These are phyloP conservation scores for Aspergillus sp. DNA, from an alignment of 2,329 filamentous ascomycete genomes.

Conservation along the genomic window DNA sequence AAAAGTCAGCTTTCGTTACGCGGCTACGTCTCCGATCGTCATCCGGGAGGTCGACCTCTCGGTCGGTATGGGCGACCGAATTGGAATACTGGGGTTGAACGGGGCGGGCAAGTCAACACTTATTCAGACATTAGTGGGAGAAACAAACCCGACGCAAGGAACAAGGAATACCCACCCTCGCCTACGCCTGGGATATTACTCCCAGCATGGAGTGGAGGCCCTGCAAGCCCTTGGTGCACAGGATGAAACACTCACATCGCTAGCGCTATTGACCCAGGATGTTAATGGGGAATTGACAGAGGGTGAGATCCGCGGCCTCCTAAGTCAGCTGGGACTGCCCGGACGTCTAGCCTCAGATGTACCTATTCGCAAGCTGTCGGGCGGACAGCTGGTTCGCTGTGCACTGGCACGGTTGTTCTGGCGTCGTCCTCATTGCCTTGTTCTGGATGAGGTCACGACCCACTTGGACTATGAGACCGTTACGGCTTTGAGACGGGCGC, in stretches of 20 bases:
- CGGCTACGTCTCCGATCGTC: slow-evolving; percentile 46
- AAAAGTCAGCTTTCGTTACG: slow-evolving; percentile 67
- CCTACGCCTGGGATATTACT: slow-evolving; percentile 73
- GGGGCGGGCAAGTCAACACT: slow-evolving; percentile 81
- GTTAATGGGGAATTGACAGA: slow-evolving; percentile 60
- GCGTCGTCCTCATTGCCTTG: slow-evolving; percentile 68
- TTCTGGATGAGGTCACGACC: slow-evolving; percentile 81
- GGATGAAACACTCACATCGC: slow-evolving; percentile 61
- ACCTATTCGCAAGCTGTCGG: slow-evolving; percentile 71
- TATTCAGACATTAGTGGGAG: slow-evolving; percentile 68
- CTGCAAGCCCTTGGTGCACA: slow-evolving; percentile 60
- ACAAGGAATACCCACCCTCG: slow-evolving; percentile 67
- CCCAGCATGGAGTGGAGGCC: slow-evolving; percentile 74
- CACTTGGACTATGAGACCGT: slow-evolving; percentile 85
- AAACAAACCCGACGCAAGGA: slow-evolving; percentile 61
- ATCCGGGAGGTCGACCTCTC: slow-evolving; percentile 68
- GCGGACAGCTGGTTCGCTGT: slow-evolving; percentile 72
- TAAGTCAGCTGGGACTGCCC: slow-evolving; percentile 69
- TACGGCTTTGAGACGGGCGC: slow-evolving; percentile 66
- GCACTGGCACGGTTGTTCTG: slow-evolving; percentile 71
- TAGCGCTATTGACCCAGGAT: slow-evolving; percentile 63
- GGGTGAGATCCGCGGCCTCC: slow-evolving; percentile 66
- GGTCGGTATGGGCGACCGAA: slow-evolving; percentile 70
- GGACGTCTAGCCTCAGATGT: slow-evolving; percentile 73
- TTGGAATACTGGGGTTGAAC: slow-evolving; percentile 77